Percentiles rank a stretch among this genome's conserved stretches.
These are phyloP conservation scores for Suhomyces canberraensis DNA, from an alignment of 805 yeast genomes.

Conservation along the genomic window DNA sequence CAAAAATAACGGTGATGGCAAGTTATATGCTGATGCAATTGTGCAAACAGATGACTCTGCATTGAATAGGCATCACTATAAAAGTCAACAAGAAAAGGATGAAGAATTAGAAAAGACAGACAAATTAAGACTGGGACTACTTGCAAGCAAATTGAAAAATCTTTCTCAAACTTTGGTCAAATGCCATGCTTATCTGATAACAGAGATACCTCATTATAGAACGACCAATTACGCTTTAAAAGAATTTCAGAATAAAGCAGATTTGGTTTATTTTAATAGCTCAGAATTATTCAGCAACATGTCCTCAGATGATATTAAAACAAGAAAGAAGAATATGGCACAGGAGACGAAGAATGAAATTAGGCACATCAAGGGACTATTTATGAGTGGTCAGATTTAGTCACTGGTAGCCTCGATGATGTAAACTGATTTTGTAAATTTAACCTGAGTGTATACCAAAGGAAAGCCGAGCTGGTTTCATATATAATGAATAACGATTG, in stretches of 20 bases:
- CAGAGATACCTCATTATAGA: slow-evolving; percentile 33
- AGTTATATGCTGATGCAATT: slow-evolving; percentile 35
- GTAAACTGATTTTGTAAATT: no score
- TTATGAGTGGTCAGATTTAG: slow-evolving; percentile 39
- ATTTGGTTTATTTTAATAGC: slow-evolving; percentile 32
- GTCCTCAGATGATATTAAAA: slow-evolving; percentile 7
- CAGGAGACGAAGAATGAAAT: slow-evolving; percentile 35
- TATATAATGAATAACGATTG: not conserved
- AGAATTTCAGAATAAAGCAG: slow-evolving; percentile 35
- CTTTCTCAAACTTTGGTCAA: slow-evolving; percentile 20
- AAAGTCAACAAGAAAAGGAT: slow-evolving; percentile 12
- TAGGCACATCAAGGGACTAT: slow-evolving; percentile 42
- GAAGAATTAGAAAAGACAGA: slow-evolving; percentile 17
- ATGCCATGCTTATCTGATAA: slow-evolving; percentile 25
- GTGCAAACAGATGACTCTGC: slow-evolving; percentile 33
- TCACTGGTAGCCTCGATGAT: no score
- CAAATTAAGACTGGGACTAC: slow-evolving; percentile 21
- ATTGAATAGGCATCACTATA: slow-evolving; percentile 8
- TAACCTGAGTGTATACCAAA: not conserved
- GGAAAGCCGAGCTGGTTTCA: not conserved
- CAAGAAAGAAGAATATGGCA: slow-evolving; percentile 26
- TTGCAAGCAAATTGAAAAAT: slow-evolving; percentile 21
- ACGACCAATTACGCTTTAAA: slow-evolving; percentile 26
- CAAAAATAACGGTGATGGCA: slow-evolving; percentile 24
- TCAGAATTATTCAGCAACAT: slow-evolving; percentile 24